Base-by-base conservation (phyloP, 768 basidiomycete genomes). In the Cystobasidium onofrii region DNA sequence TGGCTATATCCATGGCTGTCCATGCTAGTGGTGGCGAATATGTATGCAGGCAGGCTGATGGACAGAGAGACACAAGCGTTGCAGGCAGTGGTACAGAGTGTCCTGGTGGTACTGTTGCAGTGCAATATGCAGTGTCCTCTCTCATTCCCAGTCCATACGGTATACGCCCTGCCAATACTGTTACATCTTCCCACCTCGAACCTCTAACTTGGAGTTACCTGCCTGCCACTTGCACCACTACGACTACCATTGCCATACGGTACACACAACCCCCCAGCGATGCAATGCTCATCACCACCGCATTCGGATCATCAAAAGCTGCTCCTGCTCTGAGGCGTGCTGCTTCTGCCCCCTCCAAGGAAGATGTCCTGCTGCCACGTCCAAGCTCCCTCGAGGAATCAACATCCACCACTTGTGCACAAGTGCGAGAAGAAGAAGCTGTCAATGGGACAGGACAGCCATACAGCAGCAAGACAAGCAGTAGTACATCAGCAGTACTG, bases 321-420 rank as follows among this genome's bases (percentile, higher is more conserved):
- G 33, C 39, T 39, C 39, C 39, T n/a, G n/a, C 18, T 3, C 18
- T 50, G 46, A 50, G 46, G 9, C 46, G 39, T 15, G 15, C 39
- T 39, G 39, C 39, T 39, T 6, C 46, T 20, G 57, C 57, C 31
- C 31, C 25, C 17, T 60, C 57, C 57, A 60, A 60, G 57, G 57
- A 60, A 60, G 29, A 27, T 17, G 13, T 60, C 57, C 23, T 34
- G 12, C 12, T 13, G 23, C 57, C 13, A 29, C 29, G 57, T 60
- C 57, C 25, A 60, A 60, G 57, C 57, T 60, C 57, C 57, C 57
- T 34, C 57, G 25, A 13, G 33, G 25, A 27, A 60, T 60, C 57
- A 60, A 29, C 57, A 60, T 60, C 33, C 57, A 29, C 57, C 33
- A n/a, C n/a, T n/a, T n/a, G n/a, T n/a, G n/a, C n/a, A n/a, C n/a